phyloP scores from a whole-genome alignment of 345 rosid genomes.

The Pistacia vera region DNA sequence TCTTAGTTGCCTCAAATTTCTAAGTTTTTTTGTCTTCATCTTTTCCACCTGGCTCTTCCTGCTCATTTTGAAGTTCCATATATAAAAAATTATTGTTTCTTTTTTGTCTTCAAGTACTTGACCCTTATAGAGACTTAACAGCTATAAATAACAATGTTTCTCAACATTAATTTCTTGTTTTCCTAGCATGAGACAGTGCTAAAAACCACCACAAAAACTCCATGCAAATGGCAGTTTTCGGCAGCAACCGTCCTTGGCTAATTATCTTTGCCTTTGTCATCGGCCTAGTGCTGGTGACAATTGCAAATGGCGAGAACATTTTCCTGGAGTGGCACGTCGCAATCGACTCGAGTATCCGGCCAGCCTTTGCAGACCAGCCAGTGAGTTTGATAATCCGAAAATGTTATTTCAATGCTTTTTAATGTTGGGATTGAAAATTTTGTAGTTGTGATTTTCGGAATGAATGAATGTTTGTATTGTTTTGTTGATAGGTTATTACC shows the following conservation, averaged over 20 bases:
- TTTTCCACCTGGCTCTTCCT: background rate
- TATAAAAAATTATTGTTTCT: background rate
- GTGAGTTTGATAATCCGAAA: slow-evolving; percentile 16
- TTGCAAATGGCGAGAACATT: slow-evolving; percentile 24
- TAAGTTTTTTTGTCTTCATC: background rate
- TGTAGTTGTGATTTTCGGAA: background rate
- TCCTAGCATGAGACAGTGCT: background rate
- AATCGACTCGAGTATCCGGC: slow-evolving; percentile 10
- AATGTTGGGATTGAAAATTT: background rate
- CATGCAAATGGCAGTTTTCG: slow-evolving; percentile 17
- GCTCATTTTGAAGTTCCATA: background rate
- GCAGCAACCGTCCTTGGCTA: background rate
- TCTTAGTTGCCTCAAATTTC: no score
- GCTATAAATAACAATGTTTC: background rate
- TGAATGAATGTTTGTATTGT: background rate
- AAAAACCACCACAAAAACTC: background rate
- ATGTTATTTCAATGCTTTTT: no score
- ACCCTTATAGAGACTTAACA: background rate
- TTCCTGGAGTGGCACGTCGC: slow-evolving; percentile 39
- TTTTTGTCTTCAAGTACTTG: slow-evolving; percentile 1
- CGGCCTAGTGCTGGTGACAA: background rate
- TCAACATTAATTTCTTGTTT: background rate
- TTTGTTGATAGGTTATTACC: slow-evolving; percentile 34
- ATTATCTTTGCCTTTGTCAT: slow-evolving; percentile 14
- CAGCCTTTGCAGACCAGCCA: slow-evolving; percentile 23